A percentile compares a stretch with the other conserved stretches of the same genome.
Evolutionary conservation across 2,329 filamentous ascomycete species (phyloP).

Genomic region (Beauveria scarabaeidicola): DNA sequence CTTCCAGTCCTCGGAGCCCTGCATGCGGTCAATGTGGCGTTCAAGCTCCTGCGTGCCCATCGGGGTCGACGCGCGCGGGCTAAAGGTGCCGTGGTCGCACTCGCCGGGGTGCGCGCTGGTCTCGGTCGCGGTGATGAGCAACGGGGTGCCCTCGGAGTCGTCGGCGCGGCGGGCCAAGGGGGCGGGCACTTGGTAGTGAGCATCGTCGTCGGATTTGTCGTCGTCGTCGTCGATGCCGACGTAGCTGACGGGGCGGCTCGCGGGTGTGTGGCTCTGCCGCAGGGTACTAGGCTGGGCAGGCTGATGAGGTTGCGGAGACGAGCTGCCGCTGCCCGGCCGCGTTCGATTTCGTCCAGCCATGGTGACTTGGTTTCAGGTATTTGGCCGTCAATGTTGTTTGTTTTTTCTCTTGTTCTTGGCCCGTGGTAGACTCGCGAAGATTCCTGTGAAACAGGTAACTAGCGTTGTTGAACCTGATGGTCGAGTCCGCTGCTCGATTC

Average conservation of each 20-base stretch:
- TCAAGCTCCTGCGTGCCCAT: background rate
- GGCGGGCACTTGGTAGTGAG: conserved; percentile 15
- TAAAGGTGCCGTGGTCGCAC: conserved; percentile 71
- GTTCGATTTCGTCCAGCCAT: conserved; percentile 22
- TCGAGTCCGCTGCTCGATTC: background rate
- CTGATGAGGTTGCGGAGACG: conserved; percentile 25
- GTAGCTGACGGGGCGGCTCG: conserved; percentile 17
- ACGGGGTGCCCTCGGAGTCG: conserved; percentile 41
- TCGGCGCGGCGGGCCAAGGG: conserved; percentile 15
- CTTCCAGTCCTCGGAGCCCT: conserved; percentile 37
- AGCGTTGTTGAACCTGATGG: background rate
- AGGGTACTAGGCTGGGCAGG: conserved; percentile 38
- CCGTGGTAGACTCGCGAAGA: too few relatives aligned
- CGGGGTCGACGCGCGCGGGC: conserved; percentile 52
- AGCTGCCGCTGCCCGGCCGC: conserved; percentile 21
- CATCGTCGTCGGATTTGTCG: background rate
- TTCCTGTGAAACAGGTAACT: too few relatives aligned
- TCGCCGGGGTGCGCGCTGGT: conserved; percentile 32
- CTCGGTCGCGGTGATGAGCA: conserved; percentile 27
- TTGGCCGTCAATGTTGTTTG: conserved; percentile 17
- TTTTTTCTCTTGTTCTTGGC: background rate
- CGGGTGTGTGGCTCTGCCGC: conserved; percentile 34
- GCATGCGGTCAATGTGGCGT: conserved; percentile 1
- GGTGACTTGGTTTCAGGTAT: conserved; percentile 20
- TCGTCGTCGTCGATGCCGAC: conserved; percentile 9